Conservation (phyloP, 179 eudicot genomes). For the Nepenthes alata region DNA sequence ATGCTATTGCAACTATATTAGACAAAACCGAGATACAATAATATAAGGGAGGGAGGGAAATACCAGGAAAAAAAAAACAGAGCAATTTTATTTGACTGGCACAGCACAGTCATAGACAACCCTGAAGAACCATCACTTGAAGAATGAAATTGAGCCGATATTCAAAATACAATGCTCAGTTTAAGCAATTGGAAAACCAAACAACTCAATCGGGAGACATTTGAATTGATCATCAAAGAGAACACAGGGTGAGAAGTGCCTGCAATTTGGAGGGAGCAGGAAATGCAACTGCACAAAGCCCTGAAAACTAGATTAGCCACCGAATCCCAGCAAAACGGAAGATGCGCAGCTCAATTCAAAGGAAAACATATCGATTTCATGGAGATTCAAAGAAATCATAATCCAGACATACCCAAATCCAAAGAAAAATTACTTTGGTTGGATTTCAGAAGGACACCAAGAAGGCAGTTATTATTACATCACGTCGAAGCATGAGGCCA, state of each 20-base stretch:
- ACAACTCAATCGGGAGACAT: no score
- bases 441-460: neutral
- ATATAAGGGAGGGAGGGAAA: neutral
- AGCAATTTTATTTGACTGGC: neutral
- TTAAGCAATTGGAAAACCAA: no score
- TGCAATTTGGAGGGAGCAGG: neutral
- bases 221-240: no score
- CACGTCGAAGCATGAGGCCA: no score
- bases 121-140: no score
- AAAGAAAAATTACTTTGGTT: neutral
- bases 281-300: neutral
- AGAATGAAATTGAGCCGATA: no score
- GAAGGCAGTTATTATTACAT: neutral
- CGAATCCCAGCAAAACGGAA: neutral
- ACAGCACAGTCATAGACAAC: neutral
- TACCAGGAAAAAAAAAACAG: neutral
- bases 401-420: slow-evolving; percentile 13
- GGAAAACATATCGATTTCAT: slow-evolving; percentile 6
- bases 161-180: no score
- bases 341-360: slow-evolving; percentile 16
- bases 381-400: slow-evolving; percentile 3
- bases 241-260: neutral
- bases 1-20: slow-evolving; percentile 9
- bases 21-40: slow-evolving; percentile 4
- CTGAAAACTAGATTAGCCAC: neutral